phyloP scores from a whole-genome alignment of 1,139 yeast genomes.

The Protomyces macrosporus region DNA sequence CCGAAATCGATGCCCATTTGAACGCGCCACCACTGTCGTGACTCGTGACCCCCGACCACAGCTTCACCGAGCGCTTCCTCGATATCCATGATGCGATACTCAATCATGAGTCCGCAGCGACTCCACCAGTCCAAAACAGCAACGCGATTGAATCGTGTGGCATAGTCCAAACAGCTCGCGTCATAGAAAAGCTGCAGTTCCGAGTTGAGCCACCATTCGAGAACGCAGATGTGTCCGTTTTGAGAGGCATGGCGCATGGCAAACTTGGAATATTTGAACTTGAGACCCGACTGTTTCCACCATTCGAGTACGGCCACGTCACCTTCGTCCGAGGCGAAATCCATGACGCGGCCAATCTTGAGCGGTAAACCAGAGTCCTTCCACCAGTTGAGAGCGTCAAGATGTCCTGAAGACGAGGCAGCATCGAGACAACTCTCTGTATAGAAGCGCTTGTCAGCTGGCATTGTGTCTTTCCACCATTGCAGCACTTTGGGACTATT shows the following conservation, averaged over 20 bases:
- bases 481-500: constrained; percentile 21
- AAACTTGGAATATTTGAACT: constrained; percentile 19
- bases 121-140: constrained; percentile 25
- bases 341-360: constrained; percentile 22
- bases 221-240: constrained; percentile 16
- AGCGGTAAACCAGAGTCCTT: constrained; percentile 15
- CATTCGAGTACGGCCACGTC: constrained; percentile 17
- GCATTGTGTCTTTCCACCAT: constrained; percentile 20
- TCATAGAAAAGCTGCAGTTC: constrained; percentile 20
- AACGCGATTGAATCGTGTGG: constrained; percentile 22
- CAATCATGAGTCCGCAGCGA: constrained; percentile 23
- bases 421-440: constrained; percentile 23
- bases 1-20: constrained; percentile 23
- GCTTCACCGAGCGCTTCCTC: constrained; percentile 25
- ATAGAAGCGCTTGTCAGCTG: neutral
- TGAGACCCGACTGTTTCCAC: constrained; percentile 21
- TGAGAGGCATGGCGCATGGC: constrained; percentile 25
- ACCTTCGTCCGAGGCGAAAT: constrained; percentile 22
- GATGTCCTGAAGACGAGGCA: constrained; percentile 17
- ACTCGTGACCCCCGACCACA: constrained; percentile 23
- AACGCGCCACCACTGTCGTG: constrained; percentile 21
- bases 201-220: constrained; percentile 24
- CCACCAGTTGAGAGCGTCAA: constrained; percentile 24
- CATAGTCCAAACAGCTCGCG: constrained; percentile 22
- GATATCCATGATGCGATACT: constrained; percentile 24